Evolutionary conservation across 805 yeast genomes (phyloP).

Genomic region (Metschnikowia drakensbergensis): DNA sequence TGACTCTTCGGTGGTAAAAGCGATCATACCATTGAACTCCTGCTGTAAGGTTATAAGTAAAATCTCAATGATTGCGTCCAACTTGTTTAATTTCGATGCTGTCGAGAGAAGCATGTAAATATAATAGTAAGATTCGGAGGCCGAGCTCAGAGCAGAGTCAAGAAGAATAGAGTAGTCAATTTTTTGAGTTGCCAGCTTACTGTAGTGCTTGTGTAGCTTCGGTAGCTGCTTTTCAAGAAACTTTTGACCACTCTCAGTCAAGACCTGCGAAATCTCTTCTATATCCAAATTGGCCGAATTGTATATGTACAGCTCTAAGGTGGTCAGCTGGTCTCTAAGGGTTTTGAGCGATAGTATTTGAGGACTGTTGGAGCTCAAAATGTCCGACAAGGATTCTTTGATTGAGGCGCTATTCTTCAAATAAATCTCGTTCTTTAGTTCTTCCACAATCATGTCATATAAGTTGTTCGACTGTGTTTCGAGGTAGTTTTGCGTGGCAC

Average conservation of each 20-base stretch:
- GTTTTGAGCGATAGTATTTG: slow-evolving; percentile 34
- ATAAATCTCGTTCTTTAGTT: slow-evolving; percentile 66
- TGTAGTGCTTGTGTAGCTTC: slow-evolving; percentile 22
- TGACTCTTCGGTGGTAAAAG: slow-evolving; percentile 60
- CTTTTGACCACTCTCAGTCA: slow-evolving; percentile 27
- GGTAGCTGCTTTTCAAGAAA: slow-evolving; percentile 31
- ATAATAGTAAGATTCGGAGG: slow-evolving; percentile 49
- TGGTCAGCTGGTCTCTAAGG: slow-evolving; percentile 30
- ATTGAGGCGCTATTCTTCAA: slow-evolving; percentile 33
- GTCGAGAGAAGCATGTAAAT: slow-evolving; percentile 52
- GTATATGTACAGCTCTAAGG: slow-evolving; percentile 52
- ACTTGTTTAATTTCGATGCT: slow-evolving; percentile 55
- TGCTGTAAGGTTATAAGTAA: slow-evolving; percentile 51
- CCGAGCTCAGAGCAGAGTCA: slow-evolving; percentile 27
- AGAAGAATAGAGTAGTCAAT: slow-evolving; percentile 30
- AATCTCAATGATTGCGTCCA: slow-evolving; percentile 54
- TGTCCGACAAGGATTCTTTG: slow-evolving; percentile 12
- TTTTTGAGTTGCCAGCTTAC: slow-evolving; percentile 14
- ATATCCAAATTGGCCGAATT: slow-evolving; percentile 58
- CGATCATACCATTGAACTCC: slow-evolving; percentile 63
- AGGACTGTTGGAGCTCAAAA: slow-evolving; percentile 29
- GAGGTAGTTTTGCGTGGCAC: slow-evolving; percentile 47
- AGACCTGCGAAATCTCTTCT: slow-evolving; percentile 42
- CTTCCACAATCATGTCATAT: slow-evolving; percentile 73
- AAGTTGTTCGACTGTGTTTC: slow-evolving; percentile 56